Evolutionary conservation across 140 eudicot species (phyloP).

Genomic region (Flaveria floridana): DNA sequence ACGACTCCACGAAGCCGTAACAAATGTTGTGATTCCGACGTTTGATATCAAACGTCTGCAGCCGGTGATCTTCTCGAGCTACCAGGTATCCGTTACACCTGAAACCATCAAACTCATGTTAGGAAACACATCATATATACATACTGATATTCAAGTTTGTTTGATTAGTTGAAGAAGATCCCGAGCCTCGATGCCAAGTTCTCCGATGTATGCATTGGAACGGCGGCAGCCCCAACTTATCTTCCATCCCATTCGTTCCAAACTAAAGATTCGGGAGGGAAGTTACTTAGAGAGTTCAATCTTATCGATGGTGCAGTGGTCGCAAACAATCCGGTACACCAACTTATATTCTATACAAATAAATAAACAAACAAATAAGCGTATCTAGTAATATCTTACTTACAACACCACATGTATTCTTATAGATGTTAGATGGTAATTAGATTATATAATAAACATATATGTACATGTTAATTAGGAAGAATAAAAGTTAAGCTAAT

Average conservation of each 20-base stretch:
- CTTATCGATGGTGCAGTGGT: slow-evolving; percentile 50
- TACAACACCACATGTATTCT: background rate
- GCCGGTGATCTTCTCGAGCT: slow-evolving; percentile 48
- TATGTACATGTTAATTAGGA: background rate
- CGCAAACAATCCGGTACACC: slow-evolving; percentile 50
- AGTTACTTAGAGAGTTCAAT: slow-evolving; percentile 30
- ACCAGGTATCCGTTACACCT: slow-evolving; percentile 28
- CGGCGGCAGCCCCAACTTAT: slow-evolving; percentile 62
- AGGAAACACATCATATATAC: background rate
- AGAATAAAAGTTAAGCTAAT: background rate
- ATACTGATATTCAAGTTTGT: background rate
- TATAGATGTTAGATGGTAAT: no score
- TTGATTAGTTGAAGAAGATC: slow-evolving; percentile 31
- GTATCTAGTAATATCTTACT: no score
- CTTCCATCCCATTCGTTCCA: slow-evolving; percentile 49
- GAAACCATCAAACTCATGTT: background rate
- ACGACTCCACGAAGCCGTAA: slow-evolving; percentile 36
- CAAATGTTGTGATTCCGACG: slow-evolving; percentile 45
- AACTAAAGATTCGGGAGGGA: slow-evolving; percentile 25
- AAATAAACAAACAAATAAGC: no score
- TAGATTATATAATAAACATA: no score
- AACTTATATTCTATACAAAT: no score
- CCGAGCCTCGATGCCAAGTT: slow-evolving; percentile 37
- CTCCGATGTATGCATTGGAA: slow-evolving; percentile 49
- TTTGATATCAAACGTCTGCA: slow-evolving; percentile 45